A percentile compares a stretch with the other conserved stretches of the same genome.
Evolutionary conservation across 306 rosid species (phyloP).

Genomic region (Trifolium subterraneum): DNA sequence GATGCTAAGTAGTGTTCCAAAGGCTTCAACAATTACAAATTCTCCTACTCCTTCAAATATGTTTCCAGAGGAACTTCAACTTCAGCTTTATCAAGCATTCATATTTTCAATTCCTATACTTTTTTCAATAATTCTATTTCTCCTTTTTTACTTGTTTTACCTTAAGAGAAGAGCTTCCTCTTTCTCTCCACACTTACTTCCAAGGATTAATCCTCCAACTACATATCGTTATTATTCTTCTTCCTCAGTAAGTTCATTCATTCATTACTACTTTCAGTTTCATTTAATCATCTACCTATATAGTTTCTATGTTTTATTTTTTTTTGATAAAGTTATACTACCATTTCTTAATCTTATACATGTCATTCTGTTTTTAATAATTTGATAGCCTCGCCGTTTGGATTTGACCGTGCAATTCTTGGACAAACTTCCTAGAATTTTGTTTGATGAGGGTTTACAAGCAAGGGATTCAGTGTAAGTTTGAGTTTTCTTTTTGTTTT

Average conservation of each 20-base stretch:
- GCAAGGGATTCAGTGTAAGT: constrained; percentile 77
- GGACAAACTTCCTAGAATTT: constrained; percentile 68
- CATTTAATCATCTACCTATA: no score
- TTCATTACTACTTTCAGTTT: no score
- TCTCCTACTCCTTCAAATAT: constrained; percentile 64
- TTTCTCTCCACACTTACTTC: constrained; percentile 51
- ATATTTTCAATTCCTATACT: constrained; percentile 93
- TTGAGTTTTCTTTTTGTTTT: neutral
- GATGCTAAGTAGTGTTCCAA: constrained; percentile 52
- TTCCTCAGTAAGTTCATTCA: constrained; percentile 46
- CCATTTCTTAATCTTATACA: no score
- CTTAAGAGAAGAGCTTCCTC: constrained; percentile 80
- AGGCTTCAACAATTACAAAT: constrained; percentile 40
- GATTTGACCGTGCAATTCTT: constrained; percentile 64
- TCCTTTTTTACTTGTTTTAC: constrained; percentile 79
- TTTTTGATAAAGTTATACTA: no score
- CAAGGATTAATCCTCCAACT: constrained; percentile 45
- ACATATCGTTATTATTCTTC: constrained; percentile 39
- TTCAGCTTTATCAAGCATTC: constrained; percentile 92
- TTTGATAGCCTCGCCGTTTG: constrained; percentile 61
- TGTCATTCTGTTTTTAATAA: neutral
- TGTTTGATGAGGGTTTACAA: constrained; percentile 70
- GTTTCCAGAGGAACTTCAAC: constrained; percentile 80
- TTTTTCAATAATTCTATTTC: constrained; percentile 80
- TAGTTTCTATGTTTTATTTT: no score